Evolutionary conservation across 2,329 filamentous ascomycete genomes (phyloP), one percentile per base, ranked within the genome.

Genomic region (Magnaporthiopsis rhizophila): DNA sequence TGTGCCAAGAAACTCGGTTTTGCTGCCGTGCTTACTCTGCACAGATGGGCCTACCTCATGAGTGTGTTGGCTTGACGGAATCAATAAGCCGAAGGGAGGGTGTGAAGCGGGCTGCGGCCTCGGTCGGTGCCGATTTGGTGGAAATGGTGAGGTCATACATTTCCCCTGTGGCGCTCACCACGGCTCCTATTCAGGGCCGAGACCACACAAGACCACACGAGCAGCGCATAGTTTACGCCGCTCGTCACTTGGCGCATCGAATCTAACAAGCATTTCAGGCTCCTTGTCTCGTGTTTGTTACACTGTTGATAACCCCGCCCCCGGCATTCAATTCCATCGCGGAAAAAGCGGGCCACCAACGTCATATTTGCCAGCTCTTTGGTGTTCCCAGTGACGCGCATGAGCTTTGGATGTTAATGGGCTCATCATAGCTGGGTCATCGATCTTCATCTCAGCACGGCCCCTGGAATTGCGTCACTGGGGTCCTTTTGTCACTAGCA

Each of bases 141-240:
- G 11, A 30, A 32, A 50, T 56, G 60, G 26, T 62, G 60, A 62
- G 61, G 45, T 62, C 61, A 62, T 62, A 26, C n/a, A 62, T 57
- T 26, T 38, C 13, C 13, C 13, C 13, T 21, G 61, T 30, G 45
- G 36, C 36, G 36, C 36, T 38, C 45, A 13, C 21, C 5, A 15
- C 6, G 36, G 32, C 12, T 1, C 45, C 21, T 2, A 53, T n/a
- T 53, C 45, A 8, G 7, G 2, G 21, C 18, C 21, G 45, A 53
- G 45, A n/a, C 18, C 18, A 53, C 45, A 4, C 45, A 3, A 21
- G 5, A 45, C 38, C 38, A 21, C 13, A 21, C 13, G 2, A 53
- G 45, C 36, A 18, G 36, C 15, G 13, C 36, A 13, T 38, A 4
- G 18, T 53, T 53, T n/a, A 13, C 45, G 45, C 45, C 18, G 21